Percentiles rank a stretch among this genome's conserved stretches.
These are phyloP conservation scores for Capronia americana DNA, from an alignment of 2,329 filamentous ascomycete species.

Conservation along the genomic window DNA sequence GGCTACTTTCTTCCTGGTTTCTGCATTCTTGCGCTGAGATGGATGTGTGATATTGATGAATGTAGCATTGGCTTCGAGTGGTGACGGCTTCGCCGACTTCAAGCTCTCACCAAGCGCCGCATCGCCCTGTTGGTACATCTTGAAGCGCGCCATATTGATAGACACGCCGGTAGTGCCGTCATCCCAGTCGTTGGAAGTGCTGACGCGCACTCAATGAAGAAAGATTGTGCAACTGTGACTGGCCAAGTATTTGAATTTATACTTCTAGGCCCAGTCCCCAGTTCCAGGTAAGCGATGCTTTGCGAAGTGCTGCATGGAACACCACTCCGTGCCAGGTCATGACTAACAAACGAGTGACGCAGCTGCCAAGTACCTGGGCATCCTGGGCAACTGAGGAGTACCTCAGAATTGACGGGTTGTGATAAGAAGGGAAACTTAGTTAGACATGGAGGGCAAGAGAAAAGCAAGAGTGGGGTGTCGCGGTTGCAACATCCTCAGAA, in stretches of 20 bases:
- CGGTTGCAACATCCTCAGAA: background rate
- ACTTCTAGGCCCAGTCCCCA: too few relatives aligned
- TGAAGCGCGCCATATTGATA: background rate
- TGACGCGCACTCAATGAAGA: too few relatives aligned
- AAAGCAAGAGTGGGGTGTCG: background rate
- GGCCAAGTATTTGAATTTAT: too few relatives aligned
- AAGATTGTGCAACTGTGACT: too few relatives aligned
- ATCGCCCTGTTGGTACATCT: background rate
- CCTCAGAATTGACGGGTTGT: background rate
- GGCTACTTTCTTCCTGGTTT: slow-evolving; percentile 1
- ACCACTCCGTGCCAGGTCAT: background rate
- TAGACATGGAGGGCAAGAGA: background rate
- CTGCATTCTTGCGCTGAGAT: background rate
- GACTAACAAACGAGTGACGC: background rate
- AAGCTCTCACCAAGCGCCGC: background rate
- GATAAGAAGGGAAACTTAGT: background rate
- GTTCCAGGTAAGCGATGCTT: too few relatives aligned
- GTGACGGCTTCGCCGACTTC: background rate
- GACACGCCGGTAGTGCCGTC: background rate
- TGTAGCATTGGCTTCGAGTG: background rate
- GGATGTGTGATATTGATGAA: slow-evolving; percentile 1
- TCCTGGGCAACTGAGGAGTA: background rate
- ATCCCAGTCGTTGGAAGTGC: background rate
- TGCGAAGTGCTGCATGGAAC: too few relatives aligned
- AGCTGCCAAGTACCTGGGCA: background rate